Evolutionary conservation across 106 monocot species (phyloP), one percentile per base, ranked within the genome.

Genomic region (Ottelia alismoides): DNA sequence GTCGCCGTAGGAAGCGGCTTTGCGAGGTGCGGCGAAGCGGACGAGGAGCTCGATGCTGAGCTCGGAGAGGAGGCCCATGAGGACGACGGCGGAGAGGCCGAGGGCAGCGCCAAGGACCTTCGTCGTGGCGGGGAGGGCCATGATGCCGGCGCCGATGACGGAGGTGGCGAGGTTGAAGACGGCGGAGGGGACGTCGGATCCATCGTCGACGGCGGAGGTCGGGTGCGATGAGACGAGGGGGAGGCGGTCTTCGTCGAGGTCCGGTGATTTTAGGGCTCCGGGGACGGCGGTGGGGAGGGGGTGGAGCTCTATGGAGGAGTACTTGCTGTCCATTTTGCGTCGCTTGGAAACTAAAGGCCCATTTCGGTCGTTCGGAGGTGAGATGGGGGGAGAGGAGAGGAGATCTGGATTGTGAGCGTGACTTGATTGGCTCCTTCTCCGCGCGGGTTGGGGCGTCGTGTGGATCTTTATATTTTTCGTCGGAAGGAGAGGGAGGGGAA

Each of bases 121-220:
- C 89, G 84, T 90, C 35, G 84, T 53, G 22, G 84, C 89, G 1
- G 89, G 80, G 9, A 90, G 84, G 16, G 89, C 89, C 89, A 90
- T 90, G 58, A 90, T 90, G 5, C 89, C 89, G 5, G 84, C 89
- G 18, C 84, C 89, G 47, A 90, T 84, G 55, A 90, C 77, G 19
- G 89, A 80, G 1, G 89, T 90, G 18, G 89, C 80, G 23, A 90
- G 84, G 55, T 90, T 90, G 74, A 90, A 90, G 20, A 90, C 89
- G 2, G 89, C 84, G 22, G 74, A 69, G 6, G 80, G 63, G 45
- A 84, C 44, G 26, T 67, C 77, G 3, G 89, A 90, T 2, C 74
- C 77, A 14, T 49, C 48, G 3, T 9, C n/a, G 11, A 3, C 48
- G 11, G 20, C 48, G 48, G 48, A 9, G 18, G 48, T 14, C 54